phyloP scores from a whole-genome alignment of 345 rosid species.

The Capsella bursapastoris region DNA sequence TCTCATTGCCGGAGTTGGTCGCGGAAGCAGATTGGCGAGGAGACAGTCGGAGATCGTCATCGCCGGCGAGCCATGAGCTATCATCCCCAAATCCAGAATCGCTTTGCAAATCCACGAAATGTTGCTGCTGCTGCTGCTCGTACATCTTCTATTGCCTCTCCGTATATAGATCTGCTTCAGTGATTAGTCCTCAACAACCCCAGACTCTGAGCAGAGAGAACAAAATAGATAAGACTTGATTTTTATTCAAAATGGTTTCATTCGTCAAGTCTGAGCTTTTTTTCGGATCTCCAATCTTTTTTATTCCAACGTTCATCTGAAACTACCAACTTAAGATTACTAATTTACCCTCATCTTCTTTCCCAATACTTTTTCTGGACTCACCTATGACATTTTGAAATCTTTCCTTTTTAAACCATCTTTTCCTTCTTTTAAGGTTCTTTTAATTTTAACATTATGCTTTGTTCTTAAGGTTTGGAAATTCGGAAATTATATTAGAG shows the following conservation, averaged over 20 bases:
- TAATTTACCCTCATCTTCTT: slow-evolving; percentile 28
- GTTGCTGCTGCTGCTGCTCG: slow-evolving; percentile 55
- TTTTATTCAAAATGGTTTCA: neutral
- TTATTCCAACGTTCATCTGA: slow-evolving; percentile 44
- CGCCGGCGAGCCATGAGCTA: slow-evolving; percentile 71
- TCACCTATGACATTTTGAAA: slow-evolving; percentile 20
- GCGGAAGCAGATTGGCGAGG: slow-evolving; percentile 51
- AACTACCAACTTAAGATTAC: slow-evolving; percentile 24
- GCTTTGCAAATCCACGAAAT: slow-evolving; percentile 60
- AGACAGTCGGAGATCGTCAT: slow-evolving; percentile 49
- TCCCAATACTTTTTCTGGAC: slow-evolving; percentile 3
- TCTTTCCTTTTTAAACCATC: slow-evolving; percentile 16
- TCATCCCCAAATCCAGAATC: slow-evolving; percentile 66
- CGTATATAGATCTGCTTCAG: slow-evolving; percentile 46
- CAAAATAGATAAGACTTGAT: slow-evolving; percentile 7
- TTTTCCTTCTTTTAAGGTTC: slow-evolving; percentile 8
- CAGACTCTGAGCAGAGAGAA: slow-evolving; percentile 26
- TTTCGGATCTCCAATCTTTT: slow-evolving; percentile 29
- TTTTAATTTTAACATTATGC: slow-evolving; percentile 17
- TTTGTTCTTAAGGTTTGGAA: neutral
- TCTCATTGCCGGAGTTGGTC: slow-evolving; percentile 47
- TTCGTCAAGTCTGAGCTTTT: slow-evolving; percentile 27
- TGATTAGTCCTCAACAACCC: slow-evolving; percentile 19
- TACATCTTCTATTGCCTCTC: slow-evolving; percentile 49
- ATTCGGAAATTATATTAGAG: neutral